phyloP scores from a whole-genome alignment of 805 yeast species.

The Brettanomyces sp. region DNA sequence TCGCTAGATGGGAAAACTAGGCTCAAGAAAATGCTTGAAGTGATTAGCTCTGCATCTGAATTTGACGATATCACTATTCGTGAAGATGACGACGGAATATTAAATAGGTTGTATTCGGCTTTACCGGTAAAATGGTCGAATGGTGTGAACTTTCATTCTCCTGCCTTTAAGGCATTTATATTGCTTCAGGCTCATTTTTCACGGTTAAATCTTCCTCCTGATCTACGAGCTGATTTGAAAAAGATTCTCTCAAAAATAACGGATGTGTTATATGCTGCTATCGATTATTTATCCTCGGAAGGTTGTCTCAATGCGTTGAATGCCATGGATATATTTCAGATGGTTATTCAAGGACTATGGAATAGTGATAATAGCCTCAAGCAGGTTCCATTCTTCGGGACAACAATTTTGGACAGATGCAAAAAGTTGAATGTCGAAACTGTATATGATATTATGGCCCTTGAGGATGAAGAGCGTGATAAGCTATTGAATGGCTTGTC shows the following conservation, averaged over 20 bases:
- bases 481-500: constrained; percentile 45
- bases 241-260: constrained; percentile 40
- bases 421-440: constrained; percentile 47
- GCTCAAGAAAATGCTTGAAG: constrained; percentile 53
- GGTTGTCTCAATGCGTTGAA: constrained; percentile 70
- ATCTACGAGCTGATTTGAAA: constrained; percentile 48
- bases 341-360: constrained; percentile 84
- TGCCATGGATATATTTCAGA: constrained; percentile 83
- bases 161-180: constrained; percentile 61
- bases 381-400: constrained; percentile 67
- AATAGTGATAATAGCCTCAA: constrained; percentile 65
- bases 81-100: constrained; percentile 41
- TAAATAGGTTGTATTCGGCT: constrained; percentile 43
- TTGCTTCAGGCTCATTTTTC: constrained; percentile 77
- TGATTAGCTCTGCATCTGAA: constrained; percentile 60
- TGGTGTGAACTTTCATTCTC: constrained; percentile 31
- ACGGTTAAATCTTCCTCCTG: constrained; percentile 52
- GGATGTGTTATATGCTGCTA: constrained; percentile 51
- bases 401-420: constrained; percentile 45
- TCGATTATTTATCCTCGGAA: constrained; percentile 71
- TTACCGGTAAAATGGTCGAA: constrained; percentile 51
- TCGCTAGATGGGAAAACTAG: constrained; percentile 47
- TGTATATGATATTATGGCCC: constrained; percentile 68
- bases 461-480: constrained; percentile 59
- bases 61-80: constrained; percentile 60